A percentile compares a stretch with the other conserved stretches of the same genome.
These are phyloP conservation scores for Bjerkandera adusta DNA, from an alignment of 1,284 basidiomycete genomes.

Conservation along the genomic window DNA sequence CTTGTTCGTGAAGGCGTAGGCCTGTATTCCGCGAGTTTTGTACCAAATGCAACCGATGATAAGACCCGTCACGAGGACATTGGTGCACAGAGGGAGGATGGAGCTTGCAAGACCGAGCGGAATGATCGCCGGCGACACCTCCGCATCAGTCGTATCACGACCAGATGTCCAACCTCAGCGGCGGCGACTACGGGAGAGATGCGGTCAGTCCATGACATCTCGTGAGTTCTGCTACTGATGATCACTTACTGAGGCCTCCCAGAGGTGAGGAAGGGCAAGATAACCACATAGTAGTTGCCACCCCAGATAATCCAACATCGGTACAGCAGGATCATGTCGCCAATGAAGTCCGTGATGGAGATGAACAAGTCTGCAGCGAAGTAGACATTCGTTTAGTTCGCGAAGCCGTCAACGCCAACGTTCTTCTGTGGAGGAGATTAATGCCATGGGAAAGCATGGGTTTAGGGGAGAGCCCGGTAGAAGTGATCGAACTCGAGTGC, in stretches of 20 bases:
- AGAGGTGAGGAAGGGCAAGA: slow-evolving; percentile 32
- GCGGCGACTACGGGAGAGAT: not conserved
- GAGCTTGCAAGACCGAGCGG: not conserved
- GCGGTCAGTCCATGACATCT: too few relatives aligned
- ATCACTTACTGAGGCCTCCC: slow-evolving; percentile 1
- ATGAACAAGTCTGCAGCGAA: slow-evolving; percentile 32
- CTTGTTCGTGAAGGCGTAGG: not conserved
- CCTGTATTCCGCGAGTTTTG: too few relatives aligned
- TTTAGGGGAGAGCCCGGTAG: slow-evolving; percentile 28
- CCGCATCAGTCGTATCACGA: not conserved
- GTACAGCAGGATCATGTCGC: slow-evolving; percentile 36
- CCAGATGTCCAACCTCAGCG: not conserved
- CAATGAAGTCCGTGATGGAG: slow-evolving; percentile 36
- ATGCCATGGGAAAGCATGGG: too few relatives aligned
- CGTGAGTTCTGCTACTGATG: too few relatives aligned
- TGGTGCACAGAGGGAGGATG: slow-evolving; percentile 1
- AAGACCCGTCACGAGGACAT: not conserved
- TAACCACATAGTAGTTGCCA: slow-evolving; percentile 27
- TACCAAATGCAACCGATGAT: not conserved
- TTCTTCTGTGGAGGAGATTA: slow-evolving; percentile 2
- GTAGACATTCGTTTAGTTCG: slow-evolving; percentile 31
- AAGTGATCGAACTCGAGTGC: slow-evolving; percentile 38
- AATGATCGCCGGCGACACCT: not conserved
- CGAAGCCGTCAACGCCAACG: slow-evolving; percentile 19
- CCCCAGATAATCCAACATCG: slow-evolving; percentile 40